These are phyloP conservation scores for Talaromyces sp. DNA, from an alignment of 2,329 filamentous ascomycete species.

Conservation along the genomic window DNA sequence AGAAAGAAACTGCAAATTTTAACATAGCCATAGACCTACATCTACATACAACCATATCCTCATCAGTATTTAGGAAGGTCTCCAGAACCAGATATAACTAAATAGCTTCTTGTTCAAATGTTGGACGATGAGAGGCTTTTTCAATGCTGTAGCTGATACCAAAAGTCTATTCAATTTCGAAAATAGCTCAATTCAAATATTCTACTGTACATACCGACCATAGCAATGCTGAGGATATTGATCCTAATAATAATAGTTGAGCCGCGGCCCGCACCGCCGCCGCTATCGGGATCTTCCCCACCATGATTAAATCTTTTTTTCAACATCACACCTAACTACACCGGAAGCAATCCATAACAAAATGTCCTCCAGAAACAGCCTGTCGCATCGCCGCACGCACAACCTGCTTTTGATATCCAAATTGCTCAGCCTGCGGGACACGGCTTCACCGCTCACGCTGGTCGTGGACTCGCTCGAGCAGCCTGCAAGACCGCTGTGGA, in stretches of 20 bases:
- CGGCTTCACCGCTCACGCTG: slow-evolving; percentile 79
- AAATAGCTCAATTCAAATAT: too few relatives aligned
- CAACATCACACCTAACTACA: neutral
- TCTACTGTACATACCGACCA: too few relatives aligned
- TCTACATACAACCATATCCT: too few relatives aligned
- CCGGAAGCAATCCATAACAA: neutral
- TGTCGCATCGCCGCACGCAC: slow-evolving; percentile 69
- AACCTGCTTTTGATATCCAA: slow-evolving; percentile 79
- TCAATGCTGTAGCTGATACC: too few relatives aligned
- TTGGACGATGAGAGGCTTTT: too few relatives aligned
- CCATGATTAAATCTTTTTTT: neutral
- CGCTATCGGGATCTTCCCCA: neutral
- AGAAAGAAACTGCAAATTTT: too few relatives aligned
- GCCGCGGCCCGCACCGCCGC: neutral
- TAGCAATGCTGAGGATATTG: neutral
- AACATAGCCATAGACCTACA: too few relatives aligned
- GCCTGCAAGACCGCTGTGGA: slow-evolving; percentile 62
- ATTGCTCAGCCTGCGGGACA: slow-evolving; percentile 71
- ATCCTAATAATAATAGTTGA: neutral
- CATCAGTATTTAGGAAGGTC: too few relatives aligned
- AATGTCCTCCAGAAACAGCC: slow-evolving; percentile 30
- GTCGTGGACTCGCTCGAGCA: slow-evolving; percentile 83
- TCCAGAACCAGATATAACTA: too few relatives aligned
- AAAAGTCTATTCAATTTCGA: too few relatives aligned
- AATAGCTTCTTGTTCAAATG: too few relatives aligned